phyloP scores from a whole-genome alignment of 1,284 basidiomycete species.

The Puccinia sorghi region DNA sequence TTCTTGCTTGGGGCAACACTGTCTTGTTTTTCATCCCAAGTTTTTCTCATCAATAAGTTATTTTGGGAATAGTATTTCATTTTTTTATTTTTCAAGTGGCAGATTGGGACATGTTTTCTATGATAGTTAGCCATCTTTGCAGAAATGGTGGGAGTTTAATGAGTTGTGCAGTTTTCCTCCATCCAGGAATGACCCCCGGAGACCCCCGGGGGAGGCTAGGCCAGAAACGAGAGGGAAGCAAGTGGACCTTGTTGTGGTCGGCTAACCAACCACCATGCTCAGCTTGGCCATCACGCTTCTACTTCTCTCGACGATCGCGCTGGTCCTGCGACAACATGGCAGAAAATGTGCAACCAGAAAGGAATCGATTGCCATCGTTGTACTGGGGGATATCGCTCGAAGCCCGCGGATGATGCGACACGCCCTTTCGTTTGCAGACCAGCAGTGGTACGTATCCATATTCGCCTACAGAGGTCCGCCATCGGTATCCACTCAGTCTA shows the following conservation, averaged over 20 bases:
- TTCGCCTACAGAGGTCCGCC: slow-evolving; percentile 79
- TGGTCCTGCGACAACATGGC: not conserved
- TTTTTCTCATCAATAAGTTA: too few relatives aligned
- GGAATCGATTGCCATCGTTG: slow-evolving; percentile 74
- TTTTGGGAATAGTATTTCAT: too few relatives aligned
- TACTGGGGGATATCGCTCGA: slow-evolving; percentile 91
- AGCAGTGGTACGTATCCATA: slow-evolving; percentile 75
- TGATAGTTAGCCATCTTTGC: too few relatives aligned
- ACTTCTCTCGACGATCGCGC: not conserved
- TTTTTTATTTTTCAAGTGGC: too few relatives aligned
- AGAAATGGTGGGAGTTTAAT: too few relatives aligned
- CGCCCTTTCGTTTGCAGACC: slow-evolving; percentile 81
- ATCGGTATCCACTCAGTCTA: not conserved
- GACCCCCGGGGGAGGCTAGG: too few relatives aligned
- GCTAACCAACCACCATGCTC: not conserved
- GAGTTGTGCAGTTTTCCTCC: too few relatives aligned
- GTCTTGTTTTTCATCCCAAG: too few relatives aligned
- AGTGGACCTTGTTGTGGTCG: not conserved
- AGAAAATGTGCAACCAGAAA: not conserved
- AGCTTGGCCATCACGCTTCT: not conserved
- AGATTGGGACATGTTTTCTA: too few relatives aligned
- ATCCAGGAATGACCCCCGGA: too few relatives aligned
- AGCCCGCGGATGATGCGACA: slow-evolving; percentile 99
- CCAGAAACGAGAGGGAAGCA: too few relatives aligned
- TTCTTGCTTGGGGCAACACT: too few relatives aligned